These are phyloP conservation scores for Penicillium robsamsonii DNA, from an alignment of 495 filamentous ascomycete species.

Conservation along the genomic window DNA sequence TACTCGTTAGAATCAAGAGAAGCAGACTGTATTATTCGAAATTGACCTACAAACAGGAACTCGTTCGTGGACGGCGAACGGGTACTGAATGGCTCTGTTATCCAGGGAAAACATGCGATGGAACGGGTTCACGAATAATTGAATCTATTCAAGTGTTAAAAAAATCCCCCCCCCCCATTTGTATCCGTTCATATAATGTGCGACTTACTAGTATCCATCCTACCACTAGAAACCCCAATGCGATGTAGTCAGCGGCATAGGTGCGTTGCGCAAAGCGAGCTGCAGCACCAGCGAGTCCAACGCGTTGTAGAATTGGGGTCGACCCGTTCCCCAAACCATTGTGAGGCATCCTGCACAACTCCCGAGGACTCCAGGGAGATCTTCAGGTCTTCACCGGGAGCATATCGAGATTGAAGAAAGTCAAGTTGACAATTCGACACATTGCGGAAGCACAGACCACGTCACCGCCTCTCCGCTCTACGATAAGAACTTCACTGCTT, in stretches of 20 bases:
- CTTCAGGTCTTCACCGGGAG: neutral
- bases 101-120: conserved; percentile 75
- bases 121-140: conserved; percentile 77
- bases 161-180: neutral
- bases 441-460: conserved; percentile 15
- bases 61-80: conserved; percentile 79
- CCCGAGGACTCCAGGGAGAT: neutral
- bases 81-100: conserved; percentile 79
- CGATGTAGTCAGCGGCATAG: conserved; percentile 85
- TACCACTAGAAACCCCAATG: conserved; percentile 63
- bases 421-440: conserved; percentile 2
- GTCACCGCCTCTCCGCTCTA: neutral
- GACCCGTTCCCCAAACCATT: conserved; percentile 31
- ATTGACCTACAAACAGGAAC: conserved; percentile 67
- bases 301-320: conserved; percentile 26
- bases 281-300: conserved; percentile 37
- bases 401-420: conserved; percentile 1
- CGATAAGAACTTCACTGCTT: neutral
- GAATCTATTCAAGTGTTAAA: conserved; percentile 46
- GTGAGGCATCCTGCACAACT: conserved; percentile 29
- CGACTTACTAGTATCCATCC: conserved; percentile 63
- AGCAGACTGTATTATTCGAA: neutral
- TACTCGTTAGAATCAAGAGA: conserved; percentile 6
- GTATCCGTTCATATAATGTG: neutral
- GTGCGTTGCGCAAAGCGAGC: conserved; percentile 59